Evolutionary conservation across 2,329 filamentous ascomycete genomes (phyloP), one percentile per base, ranked within the genome.

Genomic region (Geosmithia morbida): DNA sequence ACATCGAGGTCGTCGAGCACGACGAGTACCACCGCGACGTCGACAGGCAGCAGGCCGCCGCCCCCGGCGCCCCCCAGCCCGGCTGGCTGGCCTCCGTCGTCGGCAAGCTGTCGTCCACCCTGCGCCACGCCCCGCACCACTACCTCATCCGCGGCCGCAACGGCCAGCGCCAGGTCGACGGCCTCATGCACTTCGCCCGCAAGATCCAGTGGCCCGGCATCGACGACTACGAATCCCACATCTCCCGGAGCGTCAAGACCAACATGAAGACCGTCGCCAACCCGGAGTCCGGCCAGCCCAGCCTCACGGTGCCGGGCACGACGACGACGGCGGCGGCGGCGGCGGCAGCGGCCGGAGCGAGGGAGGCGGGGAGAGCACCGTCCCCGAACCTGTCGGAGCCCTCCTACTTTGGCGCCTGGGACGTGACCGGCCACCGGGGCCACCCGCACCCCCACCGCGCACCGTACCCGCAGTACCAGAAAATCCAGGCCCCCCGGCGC

Each of bases 131-230:
- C 8, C 61, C 61, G 26, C 57, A 61, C 42, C 57, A 57, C 43
- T 80, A 77, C 54, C 66, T 66, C 16, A 75, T 78, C 52, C 68
- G 65, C 53, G 76, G 76, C 1, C 72, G 71, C 43, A 68, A 81
- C 53, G 69, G 71, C 17, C 66, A 72, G 46, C 71, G 77, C 29
- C 80, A 84, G 57, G 68, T 81, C 7, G 66, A 73, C 16, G 80
- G 80, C 2, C 61, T 84, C 22, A 68, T 75, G 6, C 77, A 82
- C 54, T 84, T 84, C 58, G 79, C 80, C 20, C 68, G 67, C 46
- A 75, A 75, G 54, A 61, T 84, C 11, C 68, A 70, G 41, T 84
- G 80, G 80, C 80, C 80, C 1, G 72, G 73, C 39, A 67, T 79
- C 19, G 75, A 80, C 19, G 61, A 64, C 0, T 71, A 74, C 49